Base-by-base conservation (phyloP, 495 filamentous ascomycete species). In the Hypoxylon crocopeplum region DNA sequence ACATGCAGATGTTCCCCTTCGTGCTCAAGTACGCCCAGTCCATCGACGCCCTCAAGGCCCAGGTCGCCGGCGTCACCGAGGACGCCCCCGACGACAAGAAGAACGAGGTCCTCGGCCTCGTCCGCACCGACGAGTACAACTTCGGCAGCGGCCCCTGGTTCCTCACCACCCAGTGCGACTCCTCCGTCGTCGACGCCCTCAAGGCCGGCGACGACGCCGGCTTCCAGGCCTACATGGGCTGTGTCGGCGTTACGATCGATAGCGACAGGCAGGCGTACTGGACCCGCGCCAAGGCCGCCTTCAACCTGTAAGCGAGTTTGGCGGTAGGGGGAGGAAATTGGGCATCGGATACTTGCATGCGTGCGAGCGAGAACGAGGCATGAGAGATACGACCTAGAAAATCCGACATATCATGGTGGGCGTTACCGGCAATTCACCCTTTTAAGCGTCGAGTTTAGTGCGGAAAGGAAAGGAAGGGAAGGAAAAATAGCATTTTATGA, bases 121-220 rank as follows among this genome's bases (percentile, higher is more conserved):
- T 94, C 27, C 73, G 77, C 17, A 63, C 68, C 0, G 80, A 91
- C 60, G 68, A 81, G 16, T 85, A 82, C 62, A 87, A 89, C 69
- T 96, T 92, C 70, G 88, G 81, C 2, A 84, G 79, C 22, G 92
- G 82, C 16, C 82, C 85, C 2, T 96, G 91, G 92, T 94, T 88
- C 66, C 57, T 90, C 33, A 83, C 69, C 4, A 87, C 78, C 1
- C 79, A 91, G 70, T 95, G 91, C 72, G 45, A 55, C 0, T 13
- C 50, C 3, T 69, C 64, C 5, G 76, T 86, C 30, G 67, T 78
- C 36, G 13, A 40, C 3, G 72, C 66, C 15, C 75, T 93, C 62
- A 72, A 76, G 59, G 47, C 55, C 8, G 84, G 79, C 1, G 73
- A 67, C 16, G 75, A 86, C 67, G 75, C 55, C 0, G 89, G 84